Evolutionary conservation across 225 moss, liverwort and hornwort species (phyloP), one percentile per base, ranked within the genome.

Genomic region (Thuidium tamariscinum): DNA sequence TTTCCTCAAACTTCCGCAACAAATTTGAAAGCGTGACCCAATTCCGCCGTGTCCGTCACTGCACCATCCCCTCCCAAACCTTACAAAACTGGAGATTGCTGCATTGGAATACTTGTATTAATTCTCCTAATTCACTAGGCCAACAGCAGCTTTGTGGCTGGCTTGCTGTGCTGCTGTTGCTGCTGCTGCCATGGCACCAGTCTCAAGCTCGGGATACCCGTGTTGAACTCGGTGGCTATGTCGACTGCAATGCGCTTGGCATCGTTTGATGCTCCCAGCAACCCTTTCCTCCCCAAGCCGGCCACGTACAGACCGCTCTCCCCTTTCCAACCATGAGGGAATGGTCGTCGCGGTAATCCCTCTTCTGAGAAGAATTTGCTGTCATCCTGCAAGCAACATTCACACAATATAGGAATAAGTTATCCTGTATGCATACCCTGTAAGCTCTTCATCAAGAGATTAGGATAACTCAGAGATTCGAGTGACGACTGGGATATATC

Each of bases 301-400:
- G 93, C 97, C 23, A 90, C 92, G 71, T 96, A 97, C 2, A 97
- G 79, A 1, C 96, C 95, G 27, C 82, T 79, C 70, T 95, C 92
- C 8, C 90, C 96, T 82, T 95, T 97, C 97, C 97, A 97, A 23
- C 92, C 94, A 1, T 93, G 85, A 5, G 92, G 91, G n/a, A 89
- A 91, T 0, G 93, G 84, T 20, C 44, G 76, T 37, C 87, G 86
- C 1, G 96, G 97, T 19, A 95, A 89, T 14, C 93, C 93, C 32
- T 90, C 87, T 44, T 89, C 89, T 4, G 91, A 90, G 23, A 91
- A 91, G 70, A 92, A 91, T 20, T 87, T 85, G 51, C 87, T 84
- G 48, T 91, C 89, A 49, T 91, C 90, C 91, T 91, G 85, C 77
- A 36, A 71, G 11, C 12, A 23, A 13, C 12, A 63, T 15, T 5